phyloP scores from a whole-genome alignment of 2,329 filamentous ascomycete genomes.

The Colletotrichum viniferum region DNA sequence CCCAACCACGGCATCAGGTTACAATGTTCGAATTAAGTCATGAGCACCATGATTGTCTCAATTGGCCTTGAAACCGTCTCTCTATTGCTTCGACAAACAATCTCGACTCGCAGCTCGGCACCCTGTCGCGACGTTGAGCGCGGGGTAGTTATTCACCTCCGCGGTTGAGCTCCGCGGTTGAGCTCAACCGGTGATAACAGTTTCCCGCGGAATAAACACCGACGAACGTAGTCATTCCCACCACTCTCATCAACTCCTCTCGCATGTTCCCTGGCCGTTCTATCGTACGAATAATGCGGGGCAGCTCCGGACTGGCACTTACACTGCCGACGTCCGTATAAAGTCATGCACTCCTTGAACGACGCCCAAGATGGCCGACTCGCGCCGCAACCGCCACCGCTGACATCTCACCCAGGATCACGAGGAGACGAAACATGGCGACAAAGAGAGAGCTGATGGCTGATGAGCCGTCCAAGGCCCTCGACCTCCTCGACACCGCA shows the following conservation, averaged over 20 bases:
- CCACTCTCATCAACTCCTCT: not conserved
- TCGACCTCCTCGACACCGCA: conserved; percentile 9
- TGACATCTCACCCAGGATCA: not conserved
- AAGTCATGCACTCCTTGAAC: not conserved
- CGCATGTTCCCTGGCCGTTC: not conserved
- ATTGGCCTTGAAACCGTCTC: not conserved
- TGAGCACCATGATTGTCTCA: not conserved
- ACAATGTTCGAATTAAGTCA: fast-evolving
- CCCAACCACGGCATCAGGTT: not conserved
- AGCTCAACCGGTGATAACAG: not conserved
- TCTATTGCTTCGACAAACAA: not conserved
- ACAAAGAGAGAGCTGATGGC: not conserved
- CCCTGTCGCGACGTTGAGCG: not conserved
- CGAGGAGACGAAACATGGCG: not conserved
- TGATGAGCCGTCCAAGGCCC: not conserved
- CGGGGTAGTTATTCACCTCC: not conserved
- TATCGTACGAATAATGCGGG: not conserved
- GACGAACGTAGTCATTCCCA: not conserved
- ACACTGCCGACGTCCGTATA: not conserved
- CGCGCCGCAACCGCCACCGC: not conserved
- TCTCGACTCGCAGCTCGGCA: not conserved
- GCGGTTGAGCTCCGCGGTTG: conserved; percentile 1
- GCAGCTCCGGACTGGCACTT: not conserved
- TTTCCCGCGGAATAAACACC: not conserved
- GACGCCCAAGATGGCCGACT: too few species aligned